Conservation (phyloP, 352 stramenopile genomes). For the Phytophthora constricta region DNA sequence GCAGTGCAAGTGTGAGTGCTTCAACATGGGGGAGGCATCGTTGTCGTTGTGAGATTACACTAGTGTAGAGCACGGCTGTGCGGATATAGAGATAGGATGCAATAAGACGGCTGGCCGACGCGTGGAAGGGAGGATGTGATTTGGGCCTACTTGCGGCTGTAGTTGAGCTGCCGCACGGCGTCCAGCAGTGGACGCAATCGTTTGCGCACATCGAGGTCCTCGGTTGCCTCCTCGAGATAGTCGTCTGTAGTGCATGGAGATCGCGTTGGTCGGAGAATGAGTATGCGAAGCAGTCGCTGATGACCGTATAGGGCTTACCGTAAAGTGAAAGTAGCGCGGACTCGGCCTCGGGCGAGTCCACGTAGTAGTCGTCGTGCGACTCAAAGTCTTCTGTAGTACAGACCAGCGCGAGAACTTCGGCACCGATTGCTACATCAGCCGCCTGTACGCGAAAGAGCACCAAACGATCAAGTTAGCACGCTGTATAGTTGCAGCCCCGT, state of each 20-base stretch:
- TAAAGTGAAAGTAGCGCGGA: slow-evolving; percentile 59
- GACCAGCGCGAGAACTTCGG: slow-evolving; percentile 77
- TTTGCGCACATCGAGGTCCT: slow-evolving; percentile 74
- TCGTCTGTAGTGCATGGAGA: too few species aligned
- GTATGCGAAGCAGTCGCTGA: too few species aligned
- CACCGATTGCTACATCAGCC: slow-evolving; percentile 59
- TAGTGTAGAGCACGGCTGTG: not conserved
- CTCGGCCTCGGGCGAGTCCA: slow-evolving; percentile 57
- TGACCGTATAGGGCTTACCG: slow-evolving; percentile 56
- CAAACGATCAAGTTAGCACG: not conserved
- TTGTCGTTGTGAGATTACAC: not conserved
- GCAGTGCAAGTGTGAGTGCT: not conserved
- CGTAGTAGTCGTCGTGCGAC: slow-evolving; percentile 37
- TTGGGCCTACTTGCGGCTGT: slow-evolving; percentile 30
- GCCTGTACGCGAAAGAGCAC: slow-evolving; percentile 24
- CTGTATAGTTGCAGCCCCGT: too few species aligned
- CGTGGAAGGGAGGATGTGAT: slow-evolving; percentile 27
- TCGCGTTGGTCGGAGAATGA: too few species aligned
- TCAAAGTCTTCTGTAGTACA: slow-evolving; percentile 81
- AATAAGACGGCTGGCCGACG: not conserved
- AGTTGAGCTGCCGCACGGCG: slow-evolving; percentile 49
- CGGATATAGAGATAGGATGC: not conserved
- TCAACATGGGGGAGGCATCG: not conserved
- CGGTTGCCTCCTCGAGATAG: slow-evolving; percentile 65
- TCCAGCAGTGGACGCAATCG: slow-evolving; percentile 77